Evolutionary conservation across 1,284 basidiomycete species (phyloP), one percentile per base, ranked within the genome.

Genomic region (Melampsora larici-populina): DNA sequence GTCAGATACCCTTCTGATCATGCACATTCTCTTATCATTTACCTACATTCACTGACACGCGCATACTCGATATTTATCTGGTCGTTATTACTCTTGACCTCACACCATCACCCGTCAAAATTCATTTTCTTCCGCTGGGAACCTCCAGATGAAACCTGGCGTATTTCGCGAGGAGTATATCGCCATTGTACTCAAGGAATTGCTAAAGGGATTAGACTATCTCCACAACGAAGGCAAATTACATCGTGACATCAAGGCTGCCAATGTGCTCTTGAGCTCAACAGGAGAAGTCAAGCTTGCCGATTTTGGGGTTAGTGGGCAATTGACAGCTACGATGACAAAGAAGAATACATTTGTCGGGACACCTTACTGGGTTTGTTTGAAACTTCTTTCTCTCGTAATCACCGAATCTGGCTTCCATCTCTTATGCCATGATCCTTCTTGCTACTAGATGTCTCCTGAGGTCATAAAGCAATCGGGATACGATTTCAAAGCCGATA

Each of bases 401-500:
- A 13, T 33, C 49, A 58, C 6, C 55, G 4, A 58, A 31, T 18
- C 1, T n/a, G 18, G 9, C 43, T 6, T 31, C 43, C 36, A 17
- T 43, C 18, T 18, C 24, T 21, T 43, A 29, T 51, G 9, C 36
- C 29, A 9, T 6, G 24, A 40, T 36, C 58, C 18, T 43, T 31
- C 36, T 18, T 93, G 93, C 1, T 96, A 95, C 83, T 97, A 94
- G 94, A 99, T 99, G 96, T 94, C 93, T 29, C 96, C 96, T 8
- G 96, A 99, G 84, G 96, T 99, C 29, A 98, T 99, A 87, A 98
- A 98, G 85, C 96, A 99, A 86, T 96, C 93, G 79, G 97, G 97
- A 9, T 99, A 99, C 84, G 96, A 98, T 82, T 92, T 95, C 84
- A 98, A 97, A 83, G 96, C 96, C 15, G 96, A 99, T 84, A 97